Conservation (phyloP, 352 stramenopile species). For the Pythium phragmiticola region DNA sequence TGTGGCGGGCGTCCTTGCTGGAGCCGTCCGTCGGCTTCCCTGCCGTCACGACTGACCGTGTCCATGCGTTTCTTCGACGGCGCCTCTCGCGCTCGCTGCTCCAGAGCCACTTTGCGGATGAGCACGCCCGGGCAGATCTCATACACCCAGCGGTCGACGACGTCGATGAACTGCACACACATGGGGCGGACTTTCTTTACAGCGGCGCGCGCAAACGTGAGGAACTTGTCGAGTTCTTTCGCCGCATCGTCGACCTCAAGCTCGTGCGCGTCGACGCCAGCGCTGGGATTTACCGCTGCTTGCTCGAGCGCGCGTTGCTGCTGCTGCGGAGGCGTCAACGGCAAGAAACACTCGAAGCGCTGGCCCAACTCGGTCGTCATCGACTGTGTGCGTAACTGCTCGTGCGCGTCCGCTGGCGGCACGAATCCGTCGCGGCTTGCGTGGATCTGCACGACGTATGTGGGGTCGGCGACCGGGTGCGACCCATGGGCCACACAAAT, state of each 20-base stretch:
- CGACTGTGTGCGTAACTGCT: slow-evolving; percentile 37
- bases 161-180: slow-evolving; percentile 67
- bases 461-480: slow-evolving; percentile 27
- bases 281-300: not conserved
- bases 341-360: slow-evolving; percentile 76
- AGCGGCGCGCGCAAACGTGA: slow-evolving; percentile 55
- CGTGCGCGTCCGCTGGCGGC: slow-evolving; percentile 15
- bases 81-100: not conserved
- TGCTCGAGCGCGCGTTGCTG: not conserved
- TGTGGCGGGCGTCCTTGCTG: not conserved
- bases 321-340: slow-evolving; percentile 28
- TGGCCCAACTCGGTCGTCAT: slow-evolving; percentile 69
- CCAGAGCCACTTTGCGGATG: slow-evolving; percentile 50
- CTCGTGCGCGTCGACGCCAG: not conserved
- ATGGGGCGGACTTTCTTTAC: slow-evolving; percentile 54
- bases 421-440: slow-evolving; percentile 38
- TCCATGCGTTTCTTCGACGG: too few relatives aligned
- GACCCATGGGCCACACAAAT: not conserved
- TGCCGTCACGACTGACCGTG: not conserved
- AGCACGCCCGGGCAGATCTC: slow-evolving; percentile 62
- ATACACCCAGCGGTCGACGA: slow-evolving; percentile 49
- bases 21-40: not conserved
- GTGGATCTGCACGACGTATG: slow-evolving; percentile 75
- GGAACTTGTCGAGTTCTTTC: slow-evolving; percentile 25
- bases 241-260: not conserved